Base-by-base conservation (phyloP, 768 basidiomycete species). In the Pleurotus salmoneostramineus region DNA sequence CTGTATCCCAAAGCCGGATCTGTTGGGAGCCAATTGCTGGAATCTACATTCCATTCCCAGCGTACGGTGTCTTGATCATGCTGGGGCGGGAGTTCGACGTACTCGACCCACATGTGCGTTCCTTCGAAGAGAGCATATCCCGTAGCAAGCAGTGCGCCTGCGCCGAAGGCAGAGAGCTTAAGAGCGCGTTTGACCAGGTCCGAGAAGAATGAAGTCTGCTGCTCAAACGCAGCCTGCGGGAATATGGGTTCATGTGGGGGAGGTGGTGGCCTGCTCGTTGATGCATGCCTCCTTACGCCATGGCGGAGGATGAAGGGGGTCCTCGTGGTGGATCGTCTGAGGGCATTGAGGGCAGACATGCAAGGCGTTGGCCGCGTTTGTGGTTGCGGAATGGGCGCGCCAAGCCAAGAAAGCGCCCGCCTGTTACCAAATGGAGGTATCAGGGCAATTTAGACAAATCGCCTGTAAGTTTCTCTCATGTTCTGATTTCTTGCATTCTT, bases 21-120 rank as follows among this genome's bases (percentile, higher is more conserved):
- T n/a, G 89, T 91, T 48, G 89, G 90, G 4, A 85, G 86, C 89
- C 88, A 91, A 52, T 74, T 73, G 55, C 85, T 85, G 14, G 74
- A 74, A 46, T 87, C 83, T 3, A 76, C 65, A 65, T 86, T 78
- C 89, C 89, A 91, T 64, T 86, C 82, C 84, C 85, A 91, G 58
- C 72, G 75, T 48, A 71, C 72, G 12, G 72, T 72, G 46, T 86
- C 84, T 40, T 76, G 69, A 61, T 90, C 85, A 43, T 62, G 61
- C 50, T 85, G 79, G 10, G 77, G 65, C 7, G 71, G 65, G 57
- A 77, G 66, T 58, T 76, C 80, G 37, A 81, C 70, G 34, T 78
- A 74, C 68, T 91, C 89, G 12, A 88, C 84, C 76, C 81, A 90
- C 50, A 81, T 61, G 63, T 91, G 89, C 5, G 78, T 69, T 12